Percentiles rank a stretch among this genome's conserved stretches.
Evolutionary conservation across 1,139 yeast species (phyloP).

Genomic region (Yamadazyma spencermartinsiae): DNA sequence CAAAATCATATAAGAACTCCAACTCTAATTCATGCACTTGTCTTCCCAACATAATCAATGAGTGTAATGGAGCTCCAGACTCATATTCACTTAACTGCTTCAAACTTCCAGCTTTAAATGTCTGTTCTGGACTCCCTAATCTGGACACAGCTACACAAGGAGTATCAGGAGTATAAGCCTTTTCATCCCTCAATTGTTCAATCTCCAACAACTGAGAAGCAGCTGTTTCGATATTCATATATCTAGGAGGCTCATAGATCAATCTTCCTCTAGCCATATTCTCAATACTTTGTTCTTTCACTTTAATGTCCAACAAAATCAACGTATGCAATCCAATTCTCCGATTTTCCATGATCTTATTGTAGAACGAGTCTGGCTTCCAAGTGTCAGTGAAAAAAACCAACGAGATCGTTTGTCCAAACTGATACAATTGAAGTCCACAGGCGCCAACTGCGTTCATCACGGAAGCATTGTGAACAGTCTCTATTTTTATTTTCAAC

Average conservation of each 20-base stretch:
- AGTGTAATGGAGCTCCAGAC: conserved; percentile 92
- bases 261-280: conserved; percentile 91
- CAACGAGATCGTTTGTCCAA: conserved; percentile 94
- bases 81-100: conserved; percentile 74
- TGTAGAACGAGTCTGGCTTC: conserved; percentile 95
- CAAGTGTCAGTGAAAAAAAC: conserved; percentile 94
- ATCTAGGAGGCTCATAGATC: conserved; percentile 95
- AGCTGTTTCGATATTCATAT: conserved; percentile 90
- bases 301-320: conserved; percentile 86
- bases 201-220: conserved; percentile 84
- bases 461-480: conserved; percentile 92
- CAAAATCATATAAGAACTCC: conserved; percentile 79
- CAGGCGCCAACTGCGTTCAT: conserved; percentile 99
- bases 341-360: conserved; percentile 86
- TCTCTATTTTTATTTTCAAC: conserved; percentile 71
- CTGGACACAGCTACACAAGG: conserved; percentile 94
- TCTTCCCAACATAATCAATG: conserved; percentile 87
- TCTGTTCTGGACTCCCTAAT: conserved; percentile 82
- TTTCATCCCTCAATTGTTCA: conserved; percentile 71
- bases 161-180: conserved; percentile 79
- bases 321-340: conserved; percentile 89
- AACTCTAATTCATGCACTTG: conserved; percentile 92
- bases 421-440: conserved; percentile 90
- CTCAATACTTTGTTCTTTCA: conserved; percentile 92
- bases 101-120: conserved; percentile 83